phyloP scores from a whole-genome alignment of 2,329 filamentous ascomycete species.

The Aspergillus sp. region DNA sequence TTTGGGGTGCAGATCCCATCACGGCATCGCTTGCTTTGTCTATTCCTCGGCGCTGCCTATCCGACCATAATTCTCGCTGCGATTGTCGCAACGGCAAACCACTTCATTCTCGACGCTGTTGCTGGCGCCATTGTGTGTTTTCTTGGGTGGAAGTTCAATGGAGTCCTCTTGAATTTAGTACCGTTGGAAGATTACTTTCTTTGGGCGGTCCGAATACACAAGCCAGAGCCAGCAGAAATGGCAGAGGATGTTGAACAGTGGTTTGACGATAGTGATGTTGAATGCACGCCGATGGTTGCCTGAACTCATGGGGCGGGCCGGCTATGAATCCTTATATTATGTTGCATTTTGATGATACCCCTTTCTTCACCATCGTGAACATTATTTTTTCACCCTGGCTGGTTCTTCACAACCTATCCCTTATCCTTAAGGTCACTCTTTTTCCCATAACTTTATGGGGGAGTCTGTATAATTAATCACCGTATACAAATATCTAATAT shows the following conservation, averaged over 20 bases:
- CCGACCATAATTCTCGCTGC: conserved; percentile 65
- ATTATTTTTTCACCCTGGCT: not conserved
- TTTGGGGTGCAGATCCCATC: conserved; percentile 44
- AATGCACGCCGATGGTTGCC: conserved; percentile 11
- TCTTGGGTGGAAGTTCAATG: conserved; percentile 60
- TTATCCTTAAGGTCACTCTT: not conserved
- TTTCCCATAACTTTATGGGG: conserved; percentile 4
- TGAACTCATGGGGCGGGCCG: conserved; percentile 5
- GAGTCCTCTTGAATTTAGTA: conserved; percentile 61
- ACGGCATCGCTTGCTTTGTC: conserved; percentile 52
- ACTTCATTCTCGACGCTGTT: conserved; percentile 70
- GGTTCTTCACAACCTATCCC: not conserved
- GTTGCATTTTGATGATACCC: conserved; percentile 12
- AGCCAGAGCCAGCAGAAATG: conserved; percentile 47
- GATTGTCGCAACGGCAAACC: conserved; percentile 71
- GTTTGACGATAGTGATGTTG: conserved; percentile 18
- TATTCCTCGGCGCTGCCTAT: conserved; percentile 60
- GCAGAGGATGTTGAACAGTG: conserved; percentile 20
- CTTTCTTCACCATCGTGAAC: conserved; percentile 4
- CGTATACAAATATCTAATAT: conserved; percentile 1
- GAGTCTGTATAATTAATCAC: conserved; percentile 4
- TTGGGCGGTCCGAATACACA: conserved; percentile 63
- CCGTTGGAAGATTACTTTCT: conserved; percentile 69
- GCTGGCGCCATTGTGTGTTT: conserved; percentile 66
- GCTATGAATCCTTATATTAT: not conserved